Conservation (phyloP, 108 stramenopile genomes). For the Phaeodactylum tricornutum region DNA sequence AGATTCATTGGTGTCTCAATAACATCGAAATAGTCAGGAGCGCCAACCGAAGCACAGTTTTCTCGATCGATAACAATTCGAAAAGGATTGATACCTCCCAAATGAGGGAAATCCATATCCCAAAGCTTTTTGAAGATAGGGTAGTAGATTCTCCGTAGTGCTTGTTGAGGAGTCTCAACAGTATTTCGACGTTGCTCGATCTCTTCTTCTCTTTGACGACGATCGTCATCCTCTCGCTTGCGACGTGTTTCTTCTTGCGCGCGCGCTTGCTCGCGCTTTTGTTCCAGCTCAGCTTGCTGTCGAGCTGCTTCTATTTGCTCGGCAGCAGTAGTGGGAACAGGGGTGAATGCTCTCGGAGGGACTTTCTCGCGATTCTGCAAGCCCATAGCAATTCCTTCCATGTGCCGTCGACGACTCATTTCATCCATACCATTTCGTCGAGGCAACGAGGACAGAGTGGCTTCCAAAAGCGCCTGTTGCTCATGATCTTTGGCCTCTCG, state of each 20-base stretch:
- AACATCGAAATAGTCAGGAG: constrained; percentile 65
- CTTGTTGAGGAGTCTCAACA: constrained; percentile 45
- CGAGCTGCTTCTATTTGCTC: constrained; percentile 23
- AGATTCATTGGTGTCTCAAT: constrained; percentile 71
- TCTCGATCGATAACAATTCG: constrained; percentile 67
- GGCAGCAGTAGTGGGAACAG: constrained; percentile 5
- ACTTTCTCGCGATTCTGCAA: constrained; percentile 46
- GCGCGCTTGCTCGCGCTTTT: constrained; percentile 20
- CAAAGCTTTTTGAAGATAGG: constrained; percentile 63
- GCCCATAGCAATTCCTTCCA: constrained; percentile 57
- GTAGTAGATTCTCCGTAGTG: constrained; percentile 42
- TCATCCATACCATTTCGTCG: constrained; percentile 16
- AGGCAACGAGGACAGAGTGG: constrained; percentile 40
- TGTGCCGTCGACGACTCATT: constrained; percentile 29
- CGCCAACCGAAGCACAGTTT: constrained; percentile 61
- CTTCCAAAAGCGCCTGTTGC: constrained; percentile 59
- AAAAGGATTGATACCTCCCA: constrained; percentile 71
- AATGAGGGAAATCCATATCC: constrained; percentile 63
- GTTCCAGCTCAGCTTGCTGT: constrained; percentile 23
- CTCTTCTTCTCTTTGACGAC: constrained; percentile 21
- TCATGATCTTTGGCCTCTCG: constrained; percentile 77
- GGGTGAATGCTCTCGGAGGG: constrained; percentile 18
- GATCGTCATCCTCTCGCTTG: constrained; percentile 26
- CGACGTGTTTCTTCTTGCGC: constrained; percentile 18
- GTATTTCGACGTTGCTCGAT: constrained; percentile 4